Evolutionary conservation across 106 monocot genomes (phyloP).

Genomic region (Ottelia alismoides): DNA sequence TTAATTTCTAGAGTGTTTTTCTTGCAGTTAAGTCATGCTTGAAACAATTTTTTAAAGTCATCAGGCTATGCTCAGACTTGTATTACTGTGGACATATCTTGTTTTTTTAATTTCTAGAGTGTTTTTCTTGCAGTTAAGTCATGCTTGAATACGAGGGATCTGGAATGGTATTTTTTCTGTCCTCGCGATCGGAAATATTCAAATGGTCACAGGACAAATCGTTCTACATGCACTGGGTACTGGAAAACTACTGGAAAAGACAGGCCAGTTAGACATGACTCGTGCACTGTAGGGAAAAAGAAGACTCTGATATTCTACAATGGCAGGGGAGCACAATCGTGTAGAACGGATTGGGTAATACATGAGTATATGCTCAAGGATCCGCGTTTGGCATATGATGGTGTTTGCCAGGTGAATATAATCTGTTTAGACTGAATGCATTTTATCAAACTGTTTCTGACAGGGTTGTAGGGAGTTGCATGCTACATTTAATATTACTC

Average conservation of each 20-base stretch:
- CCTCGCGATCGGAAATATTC: constrained; percentile 49
- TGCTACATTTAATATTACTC: too few species aligned
- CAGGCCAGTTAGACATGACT: constrained; percentile 25
- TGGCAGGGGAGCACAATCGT: constrained; percentile 41
- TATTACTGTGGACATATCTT: too few species aligned
- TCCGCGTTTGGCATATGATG: constrained; percentile 18
- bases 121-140: constrained; percentile 51
- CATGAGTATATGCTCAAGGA: constrained; percentile 57
- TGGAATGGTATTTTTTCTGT: constrained; percentile 77
- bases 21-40: constrained; percentile 48
- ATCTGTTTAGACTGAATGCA: too few species aligned
- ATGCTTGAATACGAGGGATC: constrained; percentile 38
- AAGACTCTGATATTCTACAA: constrained; percentile 55
- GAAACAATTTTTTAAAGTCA: constrained; percentile 3
- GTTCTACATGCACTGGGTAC: constrained; percentile 48
- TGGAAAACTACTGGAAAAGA: constrained; percentile 79
- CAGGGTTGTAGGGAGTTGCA: too few species aligned
- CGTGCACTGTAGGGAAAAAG: constrained; percentile 43
- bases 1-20: too few species aligned
- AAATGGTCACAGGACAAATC: constrained; percentile 43
- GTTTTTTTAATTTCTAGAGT: too few species aligned
- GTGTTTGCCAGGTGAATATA: constrained; percentile 36
- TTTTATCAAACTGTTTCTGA: too few species aligned
- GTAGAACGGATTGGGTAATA: constrained; percentile 72
- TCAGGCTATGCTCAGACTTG: neutral